Conservation (phyloP, 345 rosid species). For the Pugionium cornutum region DNA sequence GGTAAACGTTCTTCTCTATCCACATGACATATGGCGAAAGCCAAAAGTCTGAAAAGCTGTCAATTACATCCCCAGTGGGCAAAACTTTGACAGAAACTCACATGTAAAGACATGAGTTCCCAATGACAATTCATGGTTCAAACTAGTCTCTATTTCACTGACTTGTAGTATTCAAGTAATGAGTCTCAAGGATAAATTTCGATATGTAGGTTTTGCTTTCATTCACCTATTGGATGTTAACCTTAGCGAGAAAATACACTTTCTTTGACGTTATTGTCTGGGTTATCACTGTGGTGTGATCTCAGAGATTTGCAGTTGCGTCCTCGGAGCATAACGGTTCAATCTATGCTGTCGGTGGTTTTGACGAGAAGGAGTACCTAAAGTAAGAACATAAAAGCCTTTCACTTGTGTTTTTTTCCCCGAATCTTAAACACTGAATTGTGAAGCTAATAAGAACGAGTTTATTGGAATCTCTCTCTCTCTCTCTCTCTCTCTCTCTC, state of each 20-base stretch:
- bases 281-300: conserved; percentile 29
- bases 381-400: conserved; percentile 48
- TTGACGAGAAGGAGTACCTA: conserved; percentile 51
- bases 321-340: conserved; percentile 62
- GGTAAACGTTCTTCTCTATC: conserved; percentile 46
- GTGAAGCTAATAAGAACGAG: conserved; percentile 26
- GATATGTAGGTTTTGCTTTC: no score
- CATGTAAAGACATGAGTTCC: conserved; percentile 15
- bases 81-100: conserved; percentile 5
- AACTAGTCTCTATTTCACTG: conserved; percentile 11
- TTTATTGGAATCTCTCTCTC: conserved; percentile 15
- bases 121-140: conserved; percentile 6
- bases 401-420: conserved; percentile 1
- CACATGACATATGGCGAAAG: conserved; percentile 22
- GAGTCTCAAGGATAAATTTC: conserved; percentile 1
- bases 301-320: conserved; percentile 76
- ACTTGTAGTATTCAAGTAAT: conserved; percentile 11
- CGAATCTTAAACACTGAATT: conserved; percentile 5
- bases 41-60: conserved; percentile 14
- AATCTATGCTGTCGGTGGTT: conserved; percentile 80
- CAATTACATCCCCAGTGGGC: conserved; percentile 1
- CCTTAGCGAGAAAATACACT: conserved; percentile 11
- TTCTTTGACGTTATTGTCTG: neutral
- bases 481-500: neutral
- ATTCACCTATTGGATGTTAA: conserved; percentile 9